phyloP scores from a whole-genome alignment of 2,329 filamentous ascomycete species.

The Pseudocercospora pini-densiflorae region DNA sequence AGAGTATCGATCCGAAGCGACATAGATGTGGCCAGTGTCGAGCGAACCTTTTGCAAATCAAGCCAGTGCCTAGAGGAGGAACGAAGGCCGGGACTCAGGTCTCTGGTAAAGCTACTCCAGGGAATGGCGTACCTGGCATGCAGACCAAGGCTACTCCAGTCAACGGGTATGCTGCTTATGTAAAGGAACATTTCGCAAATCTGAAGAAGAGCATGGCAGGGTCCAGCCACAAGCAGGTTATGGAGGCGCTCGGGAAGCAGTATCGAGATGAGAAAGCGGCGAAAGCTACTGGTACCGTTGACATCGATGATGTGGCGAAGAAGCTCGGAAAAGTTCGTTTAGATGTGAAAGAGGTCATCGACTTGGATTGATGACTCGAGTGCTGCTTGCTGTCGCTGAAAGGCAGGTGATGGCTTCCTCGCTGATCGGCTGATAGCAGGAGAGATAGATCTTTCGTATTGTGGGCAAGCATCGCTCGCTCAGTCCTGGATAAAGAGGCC shows the following conservation, averaged over 20 bases:
- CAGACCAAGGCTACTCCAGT: conserved; percentile 26
- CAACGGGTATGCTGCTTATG: conserved; percentile 61
- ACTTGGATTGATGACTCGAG: conserved; percentile 16
- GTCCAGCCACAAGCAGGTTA: conserved; percentile 67
- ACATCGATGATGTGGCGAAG: conserved; percentile 17
- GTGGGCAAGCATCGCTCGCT: background rate
- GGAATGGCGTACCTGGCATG: background rate
- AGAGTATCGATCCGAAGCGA: conserved; percentile 74
- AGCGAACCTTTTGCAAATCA: conserved; percentile 70
- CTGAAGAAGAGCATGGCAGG: conserved; percentile 62
- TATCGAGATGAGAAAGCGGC: conserved; percentile 59
- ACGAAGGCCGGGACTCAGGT: conserved; percentile 31
- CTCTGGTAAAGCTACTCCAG: background rate
- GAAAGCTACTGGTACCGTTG: background rate
- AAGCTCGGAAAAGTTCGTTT: conserved; percentile 25
- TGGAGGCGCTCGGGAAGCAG: conserved; percentile 67
- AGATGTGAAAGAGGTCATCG: conserved; percentile 20
- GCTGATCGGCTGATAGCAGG: background rate
- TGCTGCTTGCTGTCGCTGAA: background rate
- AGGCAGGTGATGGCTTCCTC: background rate
- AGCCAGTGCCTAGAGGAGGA: conserved; percentile 68
- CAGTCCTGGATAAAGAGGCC: conserved; percentile 61
- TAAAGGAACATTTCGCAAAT: conserved; percentile 70
- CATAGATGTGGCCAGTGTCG: conserved; percentile 82
- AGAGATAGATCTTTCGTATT: background rate